Base-by-base conservation (phyloP, 225 moss, liverwort and hornwort genomes). In the Pseudoscleropodium purum region DNA sequence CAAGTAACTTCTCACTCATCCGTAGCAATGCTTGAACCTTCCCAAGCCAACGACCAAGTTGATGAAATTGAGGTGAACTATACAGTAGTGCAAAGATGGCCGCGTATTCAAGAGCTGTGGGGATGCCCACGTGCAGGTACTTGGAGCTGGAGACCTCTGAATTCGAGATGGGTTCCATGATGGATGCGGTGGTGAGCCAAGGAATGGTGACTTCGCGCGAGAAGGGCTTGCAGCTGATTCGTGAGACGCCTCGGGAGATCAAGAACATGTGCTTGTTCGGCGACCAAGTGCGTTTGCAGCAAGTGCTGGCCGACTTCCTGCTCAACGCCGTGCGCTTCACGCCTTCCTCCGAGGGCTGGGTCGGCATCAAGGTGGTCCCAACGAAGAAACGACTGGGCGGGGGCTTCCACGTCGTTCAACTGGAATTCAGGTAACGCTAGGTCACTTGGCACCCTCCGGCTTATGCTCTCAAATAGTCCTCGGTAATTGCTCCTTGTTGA, bases 301-400 rank as follows among this genome's bases (percentile, higher is more conserved):
- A 94, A 89, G 94, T 94, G 45, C 91, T 94, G 65, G 94, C 94
- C 29, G 94, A 94, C 89, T 94, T 94, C 64, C 85, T 94, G 52
- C 61, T 94, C n/a, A 94, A 94, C 77, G 94, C 94, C 39, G 91
- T 94, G 88, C 94, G 94, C 37, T 94, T 94, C 73, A 94, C 94
- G 9, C 94, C 94, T 49, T 93, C 94, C 13, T 92, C 94, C 17
- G 94, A 94, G 77, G 94, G 94, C 11, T 94, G 94, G 94, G 94
- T 94, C 65, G 93, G 94, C 89, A 93, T 94, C 91, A 94, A 94
- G 90, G 94, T 94, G 86, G 86, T 92, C 34, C 84, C 94, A 1
- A 90, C 90, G 12, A 93, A 86, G 65, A 93, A 90, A 60, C 93
- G 93, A 25, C 77, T 93, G 15, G 91, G 92, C 70, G 92, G 94